phyloP scores from a whole-genome alignment of 352 stramenopile genomes.

The Pythium angustatum region DNA sequence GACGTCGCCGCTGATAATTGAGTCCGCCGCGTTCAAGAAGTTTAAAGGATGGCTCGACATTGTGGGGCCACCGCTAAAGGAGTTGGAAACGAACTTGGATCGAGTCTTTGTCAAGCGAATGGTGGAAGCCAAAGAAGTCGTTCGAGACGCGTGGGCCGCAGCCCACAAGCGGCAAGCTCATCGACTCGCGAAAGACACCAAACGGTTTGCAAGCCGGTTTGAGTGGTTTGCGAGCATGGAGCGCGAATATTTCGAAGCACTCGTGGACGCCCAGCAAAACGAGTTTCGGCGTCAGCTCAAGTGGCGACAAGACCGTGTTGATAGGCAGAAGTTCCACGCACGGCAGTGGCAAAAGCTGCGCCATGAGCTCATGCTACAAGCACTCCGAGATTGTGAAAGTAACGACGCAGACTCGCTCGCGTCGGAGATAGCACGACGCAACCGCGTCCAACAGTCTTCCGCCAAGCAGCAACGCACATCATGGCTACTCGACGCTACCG shows the following conservation, averaged over 20 bases:
- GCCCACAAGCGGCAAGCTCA: constrained; percentile 46
- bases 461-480: constrained; percentile 7
- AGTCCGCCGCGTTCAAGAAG: constrained; percentile 38
- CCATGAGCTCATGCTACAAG: constrained; percentile 33
- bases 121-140: constrained; percentile 51
- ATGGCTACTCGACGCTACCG: constrained; percentile 63
- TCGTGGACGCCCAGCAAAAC: constrained; percentile 43
- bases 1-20: constrained; percentile 5
- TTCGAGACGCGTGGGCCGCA: constrained; percentile 50
- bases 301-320: constrained; percentile 64
- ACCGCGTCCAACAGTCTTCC: not conserved
- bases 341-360: constrained; percentile 54
- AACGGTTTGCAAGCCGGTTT: constrained; percentile 40
- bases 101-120: constrained; percentile 56
- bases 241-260: constrained; percentile 36
- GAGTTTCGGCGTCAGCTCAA: constrained; percentile 64
- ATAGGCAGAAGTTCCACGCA: constrained; percentile 63
- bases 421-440: not conserved
- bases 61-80: constrained; percentile 63
- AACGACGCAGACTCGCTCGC: constrained; percentile 10
- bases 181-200: constrained; percentile 41
- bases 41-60: constrained; percentile 71
- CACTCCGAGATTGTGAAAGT: constrained; percentile 16
- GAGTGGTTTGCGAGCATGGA: constrained; percentile 49
- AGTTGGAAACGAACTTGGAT: constrained; percentile 65